Conservation (phyloP, 2,329 filamentous ascomycete species). For the Botryotinia narcissicola region DNA sequence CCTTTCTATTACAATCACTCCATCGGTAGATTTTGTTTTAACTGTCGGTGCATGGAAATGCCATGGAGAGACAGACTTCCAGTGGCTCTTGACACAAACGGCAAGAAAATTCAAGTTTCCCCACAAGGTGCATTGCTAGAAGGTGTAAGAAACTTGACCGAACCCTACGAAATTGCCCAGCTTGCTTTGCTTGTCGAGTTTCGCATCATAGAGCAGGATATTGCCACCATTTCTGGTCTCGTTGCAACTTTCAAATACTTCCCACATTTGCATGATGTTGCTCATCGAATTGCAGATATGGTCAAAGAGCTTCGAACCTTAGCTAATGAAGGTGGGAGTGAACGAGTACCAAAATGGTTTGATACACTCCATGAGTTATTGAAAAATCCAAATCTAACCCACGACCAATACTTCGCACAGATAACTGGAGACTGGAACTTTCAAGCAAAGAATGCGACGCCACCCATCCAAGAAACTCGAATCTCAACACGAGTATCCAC, state of each 20-base stretch:
- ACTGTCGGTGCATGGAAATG: neutral
- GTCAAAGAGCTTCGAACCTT: neutral
- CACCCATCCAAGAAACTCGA: neutral
- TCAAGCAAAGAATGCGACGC: neutral
- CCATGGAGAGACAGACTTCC: slow-evolving; percentile 10
- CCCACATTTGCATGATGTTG: neutral
- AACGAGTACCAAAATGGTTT: neutral
- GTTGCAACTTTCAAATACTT: neutral
- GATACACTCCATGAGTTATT: slow-evolving; percentile 6
- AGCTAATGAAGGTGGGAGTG: neutral
- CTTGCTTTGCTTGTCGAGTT: neutral
- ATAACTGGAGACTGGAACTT: neutral
- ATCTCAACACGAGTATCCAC: neutral
- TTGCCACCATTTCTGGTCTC: neutral
- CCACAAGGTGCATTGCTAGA: neutral
- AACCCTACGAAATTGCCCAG: neutral
- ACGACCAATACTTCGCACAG: neutral
- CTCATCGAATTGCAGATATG: neutral
- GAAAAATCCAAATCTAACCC: neutral
- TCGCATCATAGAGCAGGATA: neutral
- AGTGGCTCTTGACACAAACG: neutral
- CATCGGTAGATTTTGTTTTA: slow-evolving; percentile 5
- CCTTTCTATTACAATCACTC: neutral
- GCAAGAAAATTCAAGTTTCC: neutral
- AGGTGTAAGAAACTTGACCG: neutral